These are phyloP conservation scores for Bolboschoenus planiculmis DNA, from an alignment of 176 grass and related monocot genomes.

Conservation along the genomic window DNA sequence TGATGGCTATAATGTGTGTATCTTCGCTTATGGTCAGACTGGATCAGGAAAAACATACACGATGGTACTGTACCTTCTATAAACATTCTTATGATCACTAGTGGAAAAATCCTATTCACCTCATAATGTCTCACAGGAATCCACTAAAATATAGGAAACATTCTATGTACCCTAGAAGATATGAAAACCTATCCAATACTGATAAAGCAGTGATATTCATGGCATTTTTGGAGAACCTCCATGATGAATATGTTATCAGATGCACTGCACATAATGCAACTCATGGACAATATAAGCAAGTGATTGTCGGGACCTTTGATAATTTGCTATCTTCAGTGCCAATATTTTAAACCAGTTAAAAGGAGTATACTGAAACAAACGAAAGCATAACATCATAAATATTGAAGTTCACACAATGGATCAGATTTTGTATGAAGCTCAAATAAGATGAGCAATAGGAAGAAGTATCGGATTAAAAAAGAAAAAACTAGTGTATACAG, in stretches of 20 bases:
- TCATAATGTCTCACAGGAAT: not conserved
- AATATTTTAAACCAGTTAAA: not conserved
- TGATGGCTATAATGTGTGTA: conserved; percentile 97
- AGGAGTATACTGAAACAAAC: not conserved
- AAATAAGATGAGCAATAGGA: not conserved
- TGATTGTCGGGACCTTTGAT: not conserved
- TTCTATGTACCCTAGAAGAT: not conserved
- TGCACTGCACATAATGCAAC: not conserved
- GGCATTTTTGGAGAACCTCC: not conserved
- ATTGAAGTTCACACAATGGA: not conserved
- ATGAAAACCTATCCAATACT: not conserved
- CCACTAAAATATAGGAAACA: not conserved
- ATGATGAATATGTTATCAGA: not conserved
- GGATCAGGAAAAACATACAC: conserved; percentile 96
- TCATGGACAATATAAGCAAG: not conserved
- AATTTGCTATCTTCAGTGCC: not conserved
- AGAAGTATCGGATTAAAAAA: not conserved
- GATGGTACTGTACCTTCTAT: conserved; percentile 51
- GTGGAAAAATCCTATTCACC: not conserved
- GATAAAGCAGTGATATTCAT: not conserved
- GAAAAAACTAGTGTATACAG: not conserved
- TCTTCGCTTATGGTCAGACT: conserved; percentile 97
- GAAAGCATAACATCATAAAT: not conserved
- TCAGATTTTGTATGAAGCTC: not conserved
- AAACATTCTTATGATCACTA: not conserved